Evolutionary conservation across 1,139 yeast species (phyloP).

Genomic region (Zhuliangozyma blackwelliae): DNA sequence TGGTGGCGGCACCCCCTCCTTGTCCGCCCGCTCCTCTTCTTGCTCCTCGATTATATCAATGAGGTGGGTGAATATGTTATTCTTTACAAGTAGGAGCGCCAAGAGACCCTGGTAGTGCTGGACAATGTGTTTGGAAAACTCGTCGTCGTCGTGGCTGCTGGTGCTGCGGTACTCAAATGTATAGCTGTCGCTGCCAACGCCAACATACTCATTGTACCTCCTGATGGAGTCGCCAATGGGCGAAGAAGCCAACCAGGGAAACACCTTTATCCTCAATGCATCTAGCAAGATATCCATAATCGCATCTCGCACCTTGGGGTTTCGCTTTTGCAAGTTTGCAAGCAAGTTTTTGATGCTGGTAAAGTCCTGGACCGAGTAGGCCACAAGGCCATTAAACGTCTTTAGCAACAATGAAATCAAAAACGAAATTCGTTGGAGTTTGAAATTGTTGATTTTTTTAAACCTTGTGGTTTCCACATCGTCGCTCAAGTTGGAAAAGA

Average conservation of each 20-base stretch:
- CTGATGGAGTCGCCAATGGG: constrained; percentile 30
- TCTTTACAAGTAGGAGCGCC: constrained; percentile 48
- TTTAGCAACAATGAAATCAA: constrained; percentile 61
- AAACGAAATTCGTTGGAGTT: constrained; percentile 58
- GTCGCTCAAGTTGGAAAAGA: constrained; percentile 37
- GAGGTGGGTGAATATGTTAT: constrained; percentile 53
- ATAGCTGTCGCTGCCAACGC: constrained; percentile 1
- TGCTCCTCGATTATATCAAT: constrained; percentile 45
- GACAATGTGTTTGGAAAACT: constrained; percentile 20
- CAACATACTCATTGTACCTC: constrained; percentile 6
- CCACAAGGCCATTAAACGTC: constrained; percentile 73
- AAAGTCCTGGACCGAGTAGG: constrained; percentile 57
- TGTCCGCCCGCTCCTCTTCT: constrained; percentile 38
- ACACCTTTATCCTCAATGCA: constrained; percentile 54
- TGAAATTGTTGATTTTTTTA: constrained; percentile 13
- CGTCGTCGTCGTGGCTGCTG: constrained; percentile 3
- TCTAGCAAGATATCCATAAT: constrained; percentile 71
- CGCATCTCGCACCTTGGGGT: constrained; percentile 52
- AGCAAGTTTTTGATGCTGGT: constrained; percentile 57
- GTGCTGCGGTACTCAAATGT: constrained; percentile 7
- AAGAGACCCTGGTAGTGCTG: constrained; percentile 66
- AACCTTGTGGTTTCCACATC: constrained; percentile 1
- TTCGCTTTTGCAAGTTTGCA: constrained; percentile 57
- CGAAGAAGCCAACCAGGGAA: constrained; percentile 52
- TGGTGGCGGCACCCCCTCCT: too few species aligned